A percentile compares a stretch with the other conserved stretches of the same genome.
Conservation (phyloP, 352 stramenopile species). For the Discostella stelligera region DNA sequence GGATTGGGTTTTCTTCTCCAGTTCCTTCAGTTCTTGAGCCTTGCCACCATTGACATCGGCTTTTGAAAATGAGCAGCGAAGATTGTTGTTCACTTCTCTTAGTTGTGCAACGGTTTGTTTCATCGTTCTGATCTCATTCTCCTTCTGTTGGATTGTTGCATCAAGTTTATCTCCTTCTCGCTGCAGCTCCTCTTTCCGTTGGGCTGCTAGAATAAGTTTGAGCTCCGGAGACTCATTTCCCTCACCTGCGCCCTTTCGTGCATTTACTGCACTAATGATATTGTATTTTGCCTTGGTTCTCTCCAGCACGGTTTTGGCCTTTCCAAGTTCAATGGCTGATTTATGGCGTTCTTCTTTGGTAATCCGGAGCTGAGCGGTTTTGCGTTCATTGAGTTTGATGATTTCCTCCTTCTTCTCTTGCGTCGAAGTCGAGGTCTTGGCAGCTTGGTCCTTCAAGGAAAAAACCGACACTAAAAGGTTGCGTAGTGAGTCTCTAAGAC, state of each 20-base stretch:
- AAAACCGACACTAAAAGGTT: slow-evolving; percentile 89
- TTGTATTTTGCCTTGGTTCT: slow-evolving; percentile 93
- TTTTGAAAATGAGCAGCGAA: slow-evolving; percentile 88
- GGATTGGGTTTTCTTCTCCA: slow-evolving; percentile 88
- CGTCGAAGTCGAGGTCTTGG: slow-evolving; percentile 91
- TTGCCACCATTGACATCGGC: slow-evolving; percentile 87
- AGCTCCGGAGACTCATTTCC: slow-evolving; percentile 89
- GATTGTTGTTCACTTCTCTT: slow-evolving; percentile 91
- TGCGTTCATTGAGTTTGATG: slow-evolving; percentile 86
- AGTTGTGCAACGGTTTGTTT: slow-evolving; percentile 91
- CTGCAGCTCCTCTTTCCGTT: slow-evolving; percentile 93
- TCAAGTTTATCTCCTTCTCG: slow-evolving; percentile 93
- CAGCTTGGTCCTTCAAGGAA: slow-evolving; percentile 87
- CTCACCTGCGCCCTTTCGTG: slow-evolving; percentile 79
- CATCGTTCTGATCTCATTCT: slow-evolving; percentile 90
- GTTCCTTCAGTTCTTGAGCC: slow-evolving; percentile 84
- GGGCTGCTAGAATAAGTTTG: slow-evolving; percentile 93
- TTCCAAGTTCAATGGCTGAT: slow-evolving; percentile 87
- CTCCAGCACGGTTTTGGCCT: slow-evolving; percentile 86
- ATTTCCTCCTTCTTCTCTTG: slow-evolving; percentile 92
- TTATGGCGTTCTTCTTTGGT: slow-evolving; percentile 93
- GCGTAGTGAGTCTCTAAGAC: slow-evolving; percentile 88
- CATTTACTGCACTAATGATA: slow-evolving; percentile 76
- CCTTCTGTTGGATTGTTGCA: slow-evolving; percentile 89
- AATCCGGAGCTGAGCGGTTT: slow-evolving; percentile 85